phyloP scores from a whole-genome alignment of 805 yeast genomes.

The Pichia eremophila region DNA sequence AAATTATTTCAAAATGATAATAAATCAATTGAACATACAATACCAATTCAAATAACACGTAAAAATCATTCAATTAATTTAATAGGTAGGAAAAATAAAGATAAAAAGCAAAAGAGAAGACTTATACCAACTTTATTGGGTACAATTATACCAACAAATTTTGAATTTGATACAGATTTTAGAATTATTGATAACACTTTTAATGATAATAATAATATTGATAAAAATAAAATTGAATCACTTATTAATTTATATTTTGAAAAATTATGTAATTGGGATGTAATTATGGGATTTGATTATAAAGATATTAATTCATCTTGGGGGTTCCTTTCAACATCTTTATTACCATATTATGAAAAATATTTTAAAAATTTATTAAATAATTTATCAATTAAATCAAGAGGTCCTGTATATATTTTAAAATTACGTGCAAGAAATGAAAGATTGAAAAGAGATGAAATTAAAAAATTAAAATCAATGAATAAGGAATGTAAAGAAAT shows the following conservation, averaged over 20 bases:
- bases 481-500: not conserved
- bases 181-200: no score
- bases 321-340: slow-evolving; percentile 18
- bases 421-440: slow-evolving; percentile 7
- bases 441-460: slow-evolving; percentile 2
- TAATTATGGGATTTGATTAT: slow-evolving; percentile 19
- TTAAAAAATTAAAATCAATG: slow-evolving; percentile 1
- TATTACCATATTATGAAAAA: slow-evolving; percentile 24
- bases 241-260: slow-evolving; percentile 20
- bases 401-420: slow-evolving; percentile 21
- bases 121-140: slow-evolving; percentile 27
- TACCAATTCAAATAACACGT: no score
- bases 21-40: no score
- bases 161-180: slow-evolving; percentile 22
- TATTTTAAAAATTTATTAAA: slow-evolving; percentile 18
- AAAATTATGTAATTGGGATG: slow-evolving; percentile 26
- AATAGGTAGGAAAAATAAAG: slow-evolving; percentile 17
- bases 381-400: slow-evolving; percentile 19
- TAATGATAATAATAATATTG: not conserved
- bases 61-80: not conserved
- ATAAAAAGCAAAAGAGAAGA: slow-evolving; percentile 10
- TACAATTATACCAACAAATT: slow-evolving; percentile 17
- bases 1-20: slow-evolving; percentile 9
- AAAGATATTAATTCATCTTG: slow-evolving; percentile 21
- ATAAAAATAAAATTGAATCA: not conserved